These are phyloP conservation scores for Cryptosporidium sp. DNA, from an alignment of 169 alveolate species.

Conservation along the genomic window DNA sequence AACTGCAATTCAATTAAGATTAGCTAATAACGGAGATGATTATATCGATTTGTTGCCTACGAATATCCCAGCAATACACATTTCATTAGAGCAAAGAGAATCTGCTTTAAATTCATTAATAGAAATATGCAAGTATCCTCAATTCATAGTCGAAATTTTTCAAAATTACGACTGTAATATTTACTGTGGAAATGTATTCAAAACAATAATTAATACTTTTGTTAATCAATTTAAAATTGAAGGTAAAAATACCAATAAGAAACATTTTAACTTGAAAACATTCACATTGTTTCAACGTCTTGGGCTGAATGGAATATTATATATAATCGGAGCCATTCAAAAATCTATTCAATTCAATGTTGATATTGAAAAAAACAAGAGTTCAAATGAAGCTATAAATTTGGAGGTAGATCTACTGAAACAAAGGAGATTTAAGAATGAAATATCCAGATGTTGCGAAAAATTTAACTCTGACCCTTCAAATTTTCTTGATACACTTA, in stretches of 20 bases:
- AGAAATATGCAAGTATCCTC: conserved; percentile 42
- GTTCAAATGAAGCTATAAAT: not conserved
- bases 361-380: not conserved
- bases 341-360: not conserved
- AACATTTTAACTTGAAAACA: conserved; percentile 5
- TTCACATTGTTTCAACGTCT: conserved; percentile 59
- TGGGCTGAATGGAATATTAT: conserved; percentile 49
- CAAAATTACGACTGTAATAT: conserved; percentile 61
- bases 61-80: not conserved
- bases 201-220: conserved; percentile 33
- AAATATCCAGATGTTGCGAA: not conserved
- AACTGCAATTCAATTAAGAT: conserved; percentile 35
- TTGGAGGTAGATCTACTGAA: not conserved
- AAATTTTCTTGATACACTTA: conserved; percentile 3
- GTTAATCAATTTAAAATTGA: conserved; percentile 50
- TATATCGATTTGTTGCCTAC: conserved; percentile 25
- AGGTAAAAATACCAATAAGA: not conserved
- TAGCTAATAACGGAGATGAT: conserved; percentile 29
- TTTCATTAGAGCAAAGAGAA: conserved; percentile 61
- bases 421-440: conserved; percentile 5
- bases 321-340: not conserved
- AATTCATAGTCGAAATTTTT: conserved; percentile 29
- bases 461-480: conserved; percentile 29
- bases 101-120: conserved; percentile 34
- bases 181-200: conserved; percentile 58